Conservation (phyloP, 176 grass and related monocot genomes). For the Cenchrus americanus region DNA sequence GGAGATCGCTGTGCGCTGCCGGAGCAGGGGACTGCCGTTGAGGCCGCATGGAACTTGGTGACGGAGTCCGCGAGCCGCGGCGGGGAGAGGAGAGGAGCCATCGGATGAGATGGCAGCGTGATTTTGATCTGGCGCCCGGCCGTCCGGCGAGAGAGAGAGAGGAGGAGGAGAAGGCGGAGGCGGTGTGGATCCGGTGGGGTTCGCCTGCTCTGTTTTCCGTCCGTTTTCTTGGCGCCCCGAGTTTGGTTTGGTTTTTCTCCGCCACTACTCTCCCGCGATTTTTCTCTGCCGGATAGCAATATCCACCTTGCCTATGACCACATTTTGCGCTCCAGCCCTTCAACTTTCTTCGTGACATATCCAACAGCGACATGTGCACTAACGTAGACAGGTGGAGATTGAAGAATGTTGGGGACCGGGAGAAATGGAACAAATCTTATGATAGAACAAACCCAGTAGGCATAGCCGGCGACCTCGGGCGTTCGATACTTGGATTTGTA, state of each 20-base stretch:
- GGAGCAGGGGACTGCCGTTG: slow-evolving; percentile 44
- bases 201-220: slow-evolving; percentile 31
- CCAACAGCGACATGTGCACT: neutral
- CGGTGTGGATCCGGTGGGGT: slow-evolving; percentile 33
- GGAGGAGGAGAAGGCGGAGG: neutral
- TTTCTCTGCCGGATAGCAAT: slow-evolving; percentile 36
- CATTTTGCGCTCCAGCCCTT: neutral
- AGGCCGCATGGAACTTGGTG: slow-evolving; percentile 47
- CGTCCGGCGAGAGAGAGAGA: slow-evolving; percentile 8
- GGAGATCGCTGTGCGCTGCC: slow-evolving; percentile 41
- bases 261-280: slow-evolving; percentile 63
- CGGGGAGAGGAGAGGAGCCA: slow-evolving; percentile 40
- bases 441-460: neutral
- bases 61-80: slow-evolving; percentile 52
- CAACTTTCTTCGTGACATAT: neutral
- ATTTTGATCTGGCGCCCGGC: slow-evolving; percentile 5
- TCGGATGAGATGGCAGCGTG: neutral
- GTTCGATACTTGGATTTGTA: too few relatives aligned
- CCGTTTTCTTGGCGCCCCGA: slow-evolving; percentile 39
- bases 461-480: too few relatives aligned
- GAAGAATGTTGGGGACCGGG: too few relatives aligned
- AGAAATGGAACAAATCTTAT: neutral
- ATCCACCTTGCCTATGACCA: neutral
- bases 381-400: too few relatives aligned
- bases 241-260: slow-evolving; percentile 51